Evolutionary conservation across 78 protist species (phyloP).

Genomic region (Isochrysis galbana): DNA sequence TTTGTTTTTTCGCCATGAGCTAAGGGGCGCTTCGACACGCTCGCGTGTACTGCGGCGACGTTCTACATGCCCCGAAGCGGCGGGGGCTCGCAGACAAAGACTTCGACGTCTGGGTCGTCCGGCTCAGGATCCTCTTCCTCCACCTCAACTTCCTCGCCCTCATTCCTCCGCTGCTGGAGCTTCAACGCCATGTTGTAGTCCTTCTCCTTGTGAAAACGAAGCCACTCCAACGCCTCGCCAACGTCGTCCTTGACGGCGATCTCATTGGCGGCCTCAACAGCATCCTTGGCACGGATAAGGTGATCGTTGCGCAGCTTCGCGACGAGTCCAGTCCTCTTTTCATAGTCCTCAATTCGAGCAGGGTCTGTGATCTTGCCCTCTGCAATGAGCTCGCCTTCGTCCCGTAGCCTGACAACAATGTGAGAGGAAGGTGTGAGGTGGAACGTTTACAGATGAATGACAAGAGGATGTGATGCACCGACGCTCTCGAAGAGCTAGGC

Average conservation of each 20-base stretch:
- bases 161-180: background rate
- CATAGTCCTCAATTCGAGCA: background rate
- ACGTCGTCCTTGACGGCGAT: background rate
- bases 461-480: too few species aligned
- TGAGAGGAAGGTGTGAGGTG: too few species aligned
- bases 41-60: too few species aligned
- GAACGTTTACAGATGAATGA: too few species aligned
- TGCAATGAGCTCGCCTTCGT: background rate
- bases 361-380: constrained; percentile 20
- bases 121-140: background rate
- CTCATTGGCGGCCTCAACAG: background rate
- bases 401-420: background rate
- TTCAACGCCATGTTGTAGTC: background rate
- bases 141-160: background rate
- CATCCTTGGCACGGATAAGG: background rate
- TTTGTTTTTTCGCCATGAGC: too few species aligned
- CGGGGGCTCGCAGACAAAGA: background rate
- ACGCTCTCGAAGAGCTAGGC: too few species aligned
- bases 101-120: background rate
- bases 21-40: too few species aligned
- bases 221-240: background rate
- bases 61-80: background rate
- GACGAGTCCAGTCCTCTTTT: background rate
- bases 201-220: background rate
- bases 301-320: background rate